Percentiles rank a stretch among this genome's conserved stretches.
Evolutionary conservation across 2,329 filamentous ascomycete genomes (phyloP).

Genomic region (Stagonosporopsis cucurbitacearum): DNA sequence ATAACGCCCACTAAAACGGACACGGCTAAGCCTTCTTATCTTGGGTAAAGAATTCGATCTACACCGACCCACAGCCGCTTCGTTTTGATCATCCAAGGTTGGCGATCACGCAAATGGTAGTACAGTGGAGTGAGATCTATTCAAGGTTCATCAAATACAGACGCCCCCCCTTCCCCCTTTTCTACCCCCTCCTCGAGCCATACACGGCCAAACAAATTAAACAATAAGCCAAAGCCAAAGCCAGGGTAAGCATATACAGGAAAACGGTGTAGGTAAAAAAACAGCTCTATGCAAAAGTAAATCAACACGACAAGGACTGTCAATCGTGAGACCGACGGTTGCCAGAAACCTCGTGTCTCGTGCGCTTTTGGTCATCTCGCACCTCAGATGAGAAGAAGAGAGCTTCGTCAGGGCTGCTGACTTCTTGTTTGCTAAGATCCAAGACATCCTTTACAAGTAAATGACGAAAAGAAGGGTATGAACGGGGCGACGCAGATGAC

Average conservation of each 20-base stretch:
- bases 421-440: conserved; percentile 3
- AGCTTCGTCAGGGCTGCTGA: neutral
- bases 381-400: neutral
- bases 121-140: neutral
- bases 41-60: neutral
- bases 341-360: neutral
- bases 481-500: conserved; percentile 14
- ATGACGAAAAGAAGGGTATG: conserved; percentile 21
- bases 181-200: neutral
- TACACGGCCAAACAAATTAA: conserved; percentile 16
- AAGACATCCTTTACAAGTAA: conserved; percentile 13
- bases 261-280: conserved; percentile 20
- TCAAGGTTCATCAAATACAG: conserved; percentile 1
- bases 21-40: neutral
- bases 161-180: neutral
- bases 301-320: conserved; percentile 1
- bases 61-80: too few species aligned
- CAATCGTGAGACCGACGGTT: neutral
- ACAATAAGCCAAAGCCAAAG: conserved; percentile 21
- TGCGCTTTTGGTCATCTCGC: neutral
- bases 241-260: conserved; percentile 28
- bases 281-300: conserved; percentile 18
- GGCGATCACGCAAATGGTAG: neutral
- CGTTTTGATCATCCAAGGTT: neutral
- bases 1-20: neutral